phyloP scores from a whole-genome alignment of 2,329 filamentous ascomycete species.

The Teratosphaeria viscida region DNA sequence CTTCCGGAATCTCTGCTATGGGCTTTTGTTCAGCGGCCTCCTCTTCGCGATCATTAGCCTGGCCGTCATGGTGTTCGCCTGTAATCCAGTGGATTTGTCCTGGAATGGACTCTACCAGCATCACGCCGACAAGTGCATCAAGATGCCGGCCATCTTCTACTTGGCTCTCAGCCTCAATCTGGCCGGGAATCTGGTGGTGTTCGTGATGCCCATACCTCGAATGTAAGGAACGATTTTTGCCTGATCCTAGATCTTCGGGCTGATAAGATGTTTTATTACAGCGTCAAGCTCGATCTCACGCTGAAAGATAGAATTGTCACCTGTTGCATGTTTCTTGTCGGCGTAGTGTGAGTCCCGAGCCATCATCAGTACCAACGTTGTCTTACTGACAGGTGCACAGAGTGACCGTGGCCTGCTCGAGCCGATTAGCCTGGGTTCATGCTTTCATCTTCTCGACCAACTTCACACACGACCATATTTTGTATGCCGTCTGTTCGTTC shows the following conservation, averaged over 20 bases:
- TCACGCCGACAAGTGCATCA: neutral
- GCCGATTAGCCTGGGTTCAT: neutral
- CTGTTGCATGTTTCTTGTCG: neutral
- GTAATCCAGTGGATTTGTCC: neutral
- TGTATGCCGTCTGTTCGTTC: neutral
- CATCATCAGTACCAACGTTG: neutral
- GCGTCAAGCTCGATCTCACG: neutral
- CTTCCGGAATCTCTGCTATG: neutral
- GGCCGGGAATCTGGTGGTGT: neutral
- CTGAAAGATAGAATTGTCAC: neutral
- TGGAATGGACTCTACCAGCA: neutral
- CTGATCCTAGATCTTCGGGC: neutral
- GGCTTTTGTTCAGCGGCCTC: neutral
- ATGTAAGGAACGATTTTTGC: neutral
- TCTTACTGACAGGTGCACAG: neutral
- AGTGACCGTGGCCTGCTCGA: neutral
- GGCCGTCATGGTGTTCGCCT: neutral
- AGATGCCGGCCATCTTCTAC: neutral
- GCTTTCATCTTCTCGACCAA: neutral
- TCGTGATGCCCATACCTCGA: neutral
- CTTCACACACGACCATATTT: neutral
- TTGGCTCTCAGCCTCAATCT: neutral
- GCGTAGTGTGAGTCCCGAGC: neutral
- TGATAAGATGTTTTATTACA: neutral
- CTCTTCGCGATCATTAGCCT: neutral